Base-by-base conservation (phyloP, 2,329 filamentous ascomycete species). In the Cucurbitaria berberidis region DNA sequence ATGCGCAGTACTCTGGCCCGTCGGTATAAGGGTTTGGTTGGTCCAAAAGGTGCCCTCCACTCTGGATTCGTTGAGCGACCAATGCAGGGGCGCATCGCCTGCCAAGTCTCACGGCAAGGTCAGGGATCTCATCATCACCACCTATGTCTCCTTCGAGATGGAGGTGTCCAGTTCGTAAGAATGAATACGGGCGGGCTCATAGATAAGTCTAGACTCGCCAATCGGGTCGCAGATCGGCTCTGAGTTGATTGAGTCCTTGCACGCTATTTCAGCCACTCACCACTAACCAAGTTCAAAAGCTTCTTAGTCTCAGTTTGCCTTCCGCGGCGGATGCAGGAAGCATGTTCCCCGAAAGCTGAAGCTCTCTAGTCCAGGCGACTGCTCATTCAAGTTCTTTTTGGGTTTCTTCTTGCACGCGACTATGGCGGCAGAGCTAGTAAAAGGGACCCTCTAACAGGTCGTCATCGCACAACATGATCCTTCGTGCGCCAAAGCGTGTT, bases 361-460 rank as follows among this genome's bases (percentile, higher is more conserved):
- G 45, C 48, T 52, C 48, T 55, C 61, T 70, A 67, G 66, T 41
- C 57, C 47, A 44, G 22, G 42, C 50, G 48, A 58, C 39, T 53
- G 40, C 60, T 64, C 63, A 62, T 48, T 61, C 39, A 41, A 45
- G 42, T 57, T 60, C 49, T 47, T 40, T 52, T 57, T 51, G 54
- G 55, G 50, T 47, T 48, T 45, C 43, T 50, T 60, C 61, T 61
- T 62, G 59, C 67, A 67, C 64, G 71, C 71, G 71, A 69, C 63
- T 69, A 55, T 62, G 66, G 71, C 71, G 70, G 68, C 62, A 66
- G 60, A 69, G 63, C 68, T 73, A 72, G 65, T 60, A 67, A 72
- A 72, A 63, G 62, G 50, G 47, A 45, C 48, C 60, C 53, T 59
- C 55, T 62, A 46, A 55, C 56, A 62, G 42, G 44, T 64, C 59